These are phyloP conservation scores for Coniochaeta sp. DNA, from an alignment of 2,329 filamentous ascomycete species.

Conservation along the genomic window DNA sequence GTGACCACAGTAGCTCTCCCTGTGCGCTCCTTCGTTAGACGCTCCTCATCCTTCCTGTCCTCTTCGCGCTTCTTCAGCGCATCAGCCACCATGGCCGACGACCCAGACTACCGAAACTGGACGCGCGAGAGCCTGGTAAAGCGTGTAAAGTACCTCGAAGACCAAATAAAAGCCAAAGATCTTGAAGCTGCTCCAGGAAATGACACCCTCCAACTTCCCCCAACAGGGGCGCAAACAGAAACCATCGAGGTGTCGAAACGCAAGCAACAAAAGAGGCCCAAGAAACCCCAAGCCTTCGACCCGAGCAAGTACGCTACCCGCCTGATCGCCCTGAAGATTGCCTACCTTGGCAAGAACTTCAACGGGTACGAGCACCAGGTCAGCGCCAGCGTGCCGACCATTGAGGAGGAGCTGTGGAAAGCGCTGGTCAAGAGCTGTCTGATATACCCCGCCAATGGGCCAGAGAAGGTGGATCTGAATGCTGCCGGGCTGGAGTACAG, in stretches of 20 bases:
- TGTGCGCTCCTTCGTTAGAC: not conserved
- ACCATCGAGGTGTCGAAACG: conserved; percentile 1
- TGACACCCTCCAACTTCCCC: not conserved
- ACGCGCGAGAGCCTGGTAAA: conserved; percentile 60
- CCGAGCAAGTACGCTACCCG: conserved; percentile 75
- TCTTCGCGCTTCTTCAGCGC: not conserved
- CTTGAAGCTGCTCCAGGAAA: not conserved
- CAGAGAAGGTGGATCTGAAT: conserved; percentile 47
- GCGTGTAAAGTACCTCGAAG: conserved; percentile 61
- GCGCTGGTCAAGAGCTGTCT: conserved; percentile 75
- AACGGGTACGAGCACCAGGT: conserved; percentile 87
- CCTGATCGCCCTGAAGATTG: conserved; percentile 84
- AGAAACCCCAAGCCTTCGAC: conserved; percentile 56
- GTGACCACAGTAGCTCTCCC: not conserved
- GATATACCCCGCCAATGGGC: conserved; percentile 62
- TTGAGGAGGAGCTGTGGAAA: conserved; percentile 93
- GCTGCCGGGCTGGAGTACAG: conserved; percentile 85
- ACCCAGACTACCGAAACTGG: conserved; percentile 55
- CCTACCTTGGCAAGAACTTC: conserved; percentile 85
- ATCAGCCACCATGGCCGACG: conserved; percentile 13
- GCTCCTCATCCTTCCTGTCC: not conserved
- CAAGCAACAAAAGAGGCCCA: conserved; percentile 17
- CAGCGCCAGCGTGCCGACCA: conserved; percentile 65
- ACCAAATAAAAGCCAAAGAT: conserved; percentile 41
- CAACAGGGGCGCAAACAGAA: not conserved